A percentile compares a stretch with the other conserved stretches of the same genome.
These are phyloP conservation scores for Spizellomyces sp. DNA, from an alignment of 192 early-diverging fungal species.

Conservation along the genomic window DNA sequence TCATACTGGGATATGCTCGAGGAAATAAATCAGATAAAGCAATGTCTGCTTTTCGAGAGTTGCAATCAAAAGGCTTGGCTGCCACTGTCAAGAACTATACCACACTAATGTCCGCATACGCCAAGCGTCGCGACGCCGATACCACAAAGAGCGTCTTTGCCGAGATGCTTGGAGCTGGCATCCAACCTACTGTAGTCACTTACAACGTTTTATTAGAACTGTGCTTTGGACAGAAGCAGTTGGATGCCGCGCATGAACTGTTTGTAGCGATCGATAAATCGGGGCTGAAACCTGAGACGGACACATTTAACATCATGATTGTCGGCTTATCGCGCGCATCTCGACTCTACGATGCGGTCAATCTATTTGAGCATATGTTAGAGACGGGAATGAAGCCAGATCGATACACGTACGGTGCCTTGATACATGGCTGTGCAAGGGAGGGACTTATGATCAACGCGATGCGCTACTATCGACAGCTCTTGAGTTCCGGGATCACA, in stretches of 20 bases:
- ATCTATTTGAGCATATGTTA: slow-evolving; percentile 13
- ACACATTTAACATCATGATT: slow-evolving; percentile 29
- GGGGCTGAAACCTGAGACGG: slow-evolving; percentile 7
- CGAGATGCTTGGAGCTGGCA: slow-evolving; percentile 7
- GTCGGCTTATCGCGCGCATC: background rate
- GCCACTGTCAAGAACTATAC: slow-evolving; percentile 11
- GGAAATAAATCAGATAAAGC: background rate
- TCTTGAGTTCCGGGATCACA: background rate
- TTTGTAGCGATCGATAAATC: slow-evolving; percentile 7
- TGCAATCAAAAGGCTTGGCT: slow-evolving; percentile 1
- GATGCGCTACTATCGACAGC: slow-evolving; percentile 25
- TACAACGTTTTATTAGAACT: slow-evolving; percentile 17
- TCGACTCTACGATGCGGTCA: slow-evolving; percentile 17
- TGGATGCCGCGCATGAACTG: slow-evolving; percentile 8
- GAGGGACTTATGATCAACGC: slow-evolving; percentile 30
- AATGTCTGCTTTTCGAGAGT: slow-evolving; percentile 5
- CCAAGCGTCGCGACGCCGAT: background rate
- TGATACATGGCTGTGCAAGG: slow-evolving; percentile 12
- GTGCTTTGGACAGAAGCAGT: background rate
- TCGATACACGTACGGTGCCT: slow-evolving; percentile 13
- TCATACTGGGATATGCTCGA: slow-evolving; percentile 23
- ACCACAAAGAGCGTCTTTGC: background rate
- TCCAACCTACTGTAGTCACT: slow-evolving; percentile 15
- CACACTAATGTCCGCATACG: slow-evolving; percentile 21
- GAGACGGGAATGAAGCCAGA: slow-evolving; percentile 7